Conservation (phyloP, 176 grass and related monocot species). For the Eleusine indica region DNA sequence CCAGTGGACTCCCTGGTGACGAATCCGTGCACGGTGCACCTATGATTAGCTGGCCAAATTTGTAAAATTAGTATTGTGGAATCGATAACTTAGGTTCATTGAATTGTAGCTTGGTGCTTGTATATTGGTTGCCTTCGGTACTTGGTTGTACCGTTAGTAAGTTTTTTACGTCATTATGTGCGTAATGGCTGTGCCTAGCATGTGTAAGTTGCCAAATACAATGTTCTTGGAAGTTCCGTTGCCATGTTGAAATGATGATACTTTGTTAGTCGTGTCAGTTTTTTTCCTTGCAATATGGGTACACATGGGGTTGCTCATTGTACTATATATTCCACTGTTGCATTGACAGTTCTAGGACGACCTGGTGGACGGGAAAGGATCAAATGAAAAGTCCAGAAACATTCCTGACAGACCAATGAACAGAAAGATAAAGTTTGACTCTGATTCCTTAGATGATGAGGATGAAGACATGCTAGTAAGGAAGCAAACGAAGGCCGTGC, state of each 20-base stretch:
- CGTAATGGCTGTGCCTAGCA: not conserved
- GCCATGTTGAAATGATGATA: not conserved
- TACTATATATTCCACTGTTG: conserved; percentile 4
- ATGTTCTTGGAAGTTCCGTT: not conserved
- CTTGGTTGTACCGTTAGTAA: not conserved
- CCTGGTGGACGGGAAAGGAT: conserved; percentile 62
- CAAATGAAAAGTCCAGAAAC: conserved; percentile 32
- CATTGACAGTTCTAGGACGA: conserved; percentile 78
- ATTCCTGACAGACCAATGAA: conserved; percentile 67
- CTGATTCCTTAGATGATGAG: conserved; percentile 79
- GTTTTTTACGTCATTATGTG: not conserved
- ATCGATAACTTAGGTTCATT: not conserved
- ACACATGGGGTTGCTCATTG: not conserved
- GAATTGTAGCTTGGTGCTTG: not conserved
- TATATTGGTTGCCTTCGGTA: not conserved
- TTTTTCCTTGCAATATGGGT: not conserved
- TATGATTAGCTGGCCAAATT: not conserved
- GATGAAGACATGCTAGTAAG: conserved; percentile 46
- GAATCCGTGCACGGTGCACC: not conserved
- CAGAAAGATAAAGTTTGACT: conserved; percentile 86
- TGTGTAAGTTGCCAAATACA: not conserved
- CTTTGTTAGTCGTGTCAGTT: not conserved
- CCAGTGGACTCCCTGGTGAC: not conserved
- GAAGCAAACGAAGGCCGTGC: conserved; percentile 6
- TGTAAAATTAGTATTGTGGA: not conserved